A percentile compares a stretch with the other conserved stretches of the same genome.
Conservation (phyloP, 768 basidiomycete species). For the Arthromyces matolae region DNA sequence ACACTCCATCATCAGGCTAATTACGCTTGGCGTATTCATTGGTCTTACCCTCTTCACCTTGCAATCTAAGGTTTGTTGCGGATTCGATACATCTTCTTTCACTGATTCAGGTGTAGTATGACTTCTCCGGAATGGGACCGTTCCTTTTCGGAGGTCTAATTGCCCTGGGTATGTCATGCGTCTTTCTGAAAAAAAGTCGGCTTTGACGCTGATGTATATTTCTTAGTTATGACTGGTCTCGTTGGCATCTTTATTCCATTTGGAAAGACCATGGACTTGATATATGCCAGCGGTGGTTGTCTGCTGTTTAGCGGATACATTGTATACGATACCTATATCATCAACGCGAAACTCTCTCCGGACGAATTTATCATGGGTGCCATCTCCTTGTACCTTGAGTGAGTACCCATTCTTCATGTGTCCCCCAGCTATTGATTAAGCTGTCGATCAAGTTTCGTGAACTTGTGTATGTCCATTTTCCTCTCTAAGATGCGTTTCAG, state of each 20-base stretch:
- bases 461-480: conserved; percentile 63
- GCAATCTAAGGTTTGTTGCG: conserved; percentile 86
- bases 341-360: conserved; percentile 83
- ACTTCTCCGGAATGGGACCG: conserved; percentile 90
- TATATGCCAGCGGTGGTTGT: conserved; percentile 74
- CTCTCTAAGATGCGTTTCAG: no score
- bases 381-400: conserved; percentile 94
- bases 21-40: conserved; percentile 89
- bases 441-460: conserved; percentile 60
- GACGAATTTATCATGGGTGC: conserved; percentile 93
- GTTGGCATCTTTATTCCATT: conserved; percentile 89
- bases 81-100: not conserved
- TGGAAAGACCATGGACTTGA: conserved; percentile 72
- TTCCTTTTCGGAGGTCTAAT: conserved; percentile 85
- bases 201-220: no score
- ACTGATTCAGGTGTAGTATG: conserved; percentile 54
- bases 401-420: conserved; percentile 29
- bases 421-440: conserved; percentile 10
- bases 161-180: conserved; percentile 60
- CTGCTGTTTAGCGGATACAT: conserved; percentile 88
- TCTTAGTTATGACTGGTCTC: conserved; percentile 76
- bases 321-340: conserved; percentile 86
- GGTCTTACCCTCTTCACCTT: conserved; percentile 93
- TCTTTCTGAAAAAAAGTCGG: no score
- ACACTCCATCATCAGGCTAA: conserved; percentile 46